Evolutionary conservation across 768 basidiomycete genomes (phyloP).

Genomic region (Termitomyces titanicus): DNA sequence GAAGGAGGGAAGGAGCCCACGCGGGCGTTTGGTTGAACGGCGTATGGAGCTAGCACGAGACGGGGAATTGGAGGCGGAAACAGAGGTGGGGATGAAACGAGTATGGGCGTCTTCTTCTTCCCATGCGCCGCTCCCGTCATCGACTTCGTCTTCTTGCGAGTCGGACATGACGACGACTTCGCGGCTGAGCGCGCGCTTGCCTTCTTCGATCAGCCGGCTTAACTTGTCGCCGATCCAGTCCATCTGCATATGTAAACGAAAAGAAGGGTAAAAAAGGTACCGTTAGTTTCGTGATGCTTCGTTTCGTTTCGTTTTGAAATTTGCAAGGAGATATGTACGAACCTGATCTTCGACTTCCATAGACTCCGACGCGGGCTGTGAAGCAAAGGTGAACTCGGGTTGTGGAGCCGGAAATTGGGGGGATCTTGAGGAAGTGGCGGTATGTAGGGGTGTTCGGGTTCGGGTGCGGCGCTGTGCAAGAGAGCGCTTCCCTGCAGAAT

Average conservation of each 20-base stretch:
- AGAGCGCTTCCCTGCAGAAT: background rate
- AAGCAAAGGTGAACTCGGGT: constrained; percentile 43
- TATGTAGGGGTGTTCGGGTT: constrained; percentile 16
- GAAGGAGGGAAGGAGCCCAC: constrained; percentile 18
- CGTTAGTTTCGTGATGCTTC: too few relatives aligned
- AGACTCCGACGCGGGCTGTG: constrained; percentile 22
- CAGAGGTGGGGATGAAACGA: constrained; percentile 12
- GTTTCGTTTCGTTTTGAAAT: too few relatives aligned
- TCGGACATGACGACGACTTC: constrained; percentile 81
- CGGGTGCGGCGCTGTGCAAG: constrained; percentile 7
- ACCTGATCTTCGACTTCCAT: constrained; percentile 46
- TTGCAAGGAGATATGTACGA: too few relatives aligned
- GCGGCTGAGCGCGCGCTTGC: constrained; percentile 69
- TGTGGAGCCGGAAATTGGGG: constrained; percentile 24
- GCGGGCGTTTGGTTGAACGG: constrained; percentile 17
- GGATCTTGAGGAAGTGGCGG: constrained; percentile 1
- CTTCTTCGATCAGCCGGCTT: constrained; percentile 68
- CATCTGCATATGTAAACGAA: constrained; percentile 45
- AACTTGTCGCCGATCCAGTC: constrained; percentile 80
- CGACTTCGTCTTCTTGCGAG: constrained; percentile 67
- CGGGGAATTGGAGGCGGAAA: too few relatives aligned
- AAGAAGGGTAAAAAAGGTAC: background rate
- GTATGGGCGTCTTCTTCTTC: constrained; percentile 48
- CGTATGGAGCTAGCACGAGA: constrained; percentile 25
- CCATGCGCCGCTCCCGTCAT: constrained; percentile 75